Evolutionary conservation across 805 yeast species (phyloP).

Genomic region (Wickerhamomyces canadensis): DNA sequence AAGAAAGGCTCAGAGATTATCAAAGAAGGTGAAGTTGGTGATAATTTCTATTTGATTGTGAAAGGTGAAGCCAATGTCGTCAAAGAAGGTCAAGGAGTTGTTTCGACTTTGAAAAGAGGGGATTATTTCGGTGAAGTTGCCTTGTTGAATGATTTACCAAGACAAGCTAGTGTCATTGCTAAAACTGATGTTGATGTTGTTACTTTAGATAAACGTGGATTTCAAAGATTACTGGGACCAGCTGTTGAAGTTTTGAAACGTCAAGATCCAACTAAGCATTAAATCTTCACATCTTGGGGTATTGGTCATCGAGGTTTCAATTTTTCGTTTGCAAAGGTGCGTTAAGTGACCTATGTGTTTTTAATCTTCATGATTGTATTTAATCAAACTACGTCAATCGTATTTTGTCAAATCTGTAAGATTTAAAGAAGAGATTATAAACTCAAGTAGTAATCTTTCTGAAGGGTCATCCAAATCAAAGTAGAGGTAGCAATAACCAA

Average conservation of each 20-base stretch:
- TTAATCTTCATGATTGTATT: neutral
- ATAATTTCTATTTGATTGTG: slow-evolving; percentile 68
- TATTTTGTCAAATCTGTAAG: no score
- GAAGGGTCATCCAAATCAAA: slow-evolving; percentile 76
- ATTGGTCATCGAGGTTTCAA: no score
- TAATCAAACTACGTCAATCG: no score
- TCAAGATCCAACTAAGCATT: slow-evolving; percentile 68
- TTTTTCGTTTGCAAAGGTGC: no score
- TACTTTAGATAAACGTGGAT: slow-evolving; percentile 87
- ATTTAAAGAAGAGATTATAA: neutral
- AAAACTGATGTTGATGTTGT: slow-evolving; percentile 75
- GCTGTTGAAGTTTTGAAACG: slow-evolving; percentile 83
- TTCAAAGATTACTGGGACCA: slow-evolving; percentile 90
- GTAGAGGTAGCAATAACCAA: slow-evolving; percentile 70
- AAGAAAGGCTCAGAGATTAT: slow-evolving; percentile 71
- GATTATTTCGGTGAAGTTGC: slow-evolving; percentile 98
- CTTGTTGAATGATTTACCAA: slow-evolving; percentile 80
- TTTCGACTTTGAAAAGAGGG: slow-evolving; percentile 63
- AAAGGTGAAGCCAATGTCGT: slow-evolving; percentile 77
- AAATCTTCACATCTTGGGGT: neutral
- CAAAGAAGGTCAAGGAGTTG: slow-evolving; percentile 52
- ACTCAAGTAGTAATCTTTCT: slow-evolving; percentile 51
- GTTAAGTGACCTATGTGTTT: neutral
- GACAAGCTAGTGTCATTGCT: slow-evolving; percentile 91
- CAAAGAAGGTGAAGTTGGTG: slow-evolving; percentile 81